These are phyloP conservation scores for Talaromyces sp. DNA, from an alignment of 2,329 filamentous ascomycete species.

Conservation along the genomic window DNA sequence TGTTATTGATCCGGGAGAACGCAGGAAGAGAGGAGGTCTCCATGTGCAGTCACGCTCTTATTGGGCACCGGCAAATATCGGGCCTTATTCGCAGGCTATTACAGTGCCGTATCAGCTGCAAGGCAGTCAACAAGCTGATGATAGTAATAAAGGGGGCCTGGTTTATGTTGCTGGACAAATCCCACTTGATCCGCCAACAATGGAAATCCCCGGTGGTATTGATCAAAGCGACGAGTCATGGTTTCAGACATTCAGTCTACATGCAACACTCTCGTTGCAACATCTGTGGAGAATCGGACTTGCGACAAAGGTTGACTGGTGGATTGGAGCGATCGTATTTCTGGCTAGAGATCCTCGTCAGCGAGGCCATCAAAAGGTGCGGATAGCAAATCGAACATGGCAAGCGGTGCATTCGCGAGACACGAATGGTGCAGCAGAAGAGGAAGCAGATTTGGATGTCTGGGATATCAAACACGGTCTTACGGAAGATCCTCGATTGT, in stretches of 20 bases:
- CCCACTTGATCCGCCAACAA: constrained; percentile 73
- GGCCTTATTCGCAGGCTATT: constrained; percentile 90
- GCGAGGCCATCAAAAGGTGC: constrained; percentile 31
- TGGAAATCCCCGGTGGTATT: constrained; percentile 47
- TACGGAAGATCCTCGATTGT: constrained; percentile 43
- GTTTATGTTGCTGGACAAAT: constrained; percentile 86
- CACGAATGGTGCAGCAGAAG: constrained; percentile 39
- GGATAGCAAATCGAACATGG: constrained; percentile 44
- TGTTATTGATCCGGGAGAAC: constrained; percentile 37
- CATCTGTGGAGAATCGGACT: constrained; percentile 80
- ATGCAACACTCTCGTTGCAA: constrained; percentile 71
- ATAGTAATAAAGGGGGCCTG: constrained; percentile 24
- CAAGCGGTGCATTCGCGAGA: constrained; percentile 29
- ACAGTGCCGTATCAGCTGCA: constrained; percentile 43
- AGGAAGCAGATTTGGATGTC: constrained; percentile 43
- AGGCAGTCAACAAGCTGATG: neutral
- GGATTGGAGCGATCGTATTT: constrained; percentile 71
- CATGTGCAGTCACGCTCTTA: constrained; percentile 93
- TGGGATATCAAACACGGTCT: constrained; percentile 54
- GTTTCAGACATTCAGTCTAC: constrained; percentile 46
- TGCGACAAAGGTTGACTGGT: constrained; percentile 67
- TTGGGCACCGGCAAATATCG: constrained; percentile 97
- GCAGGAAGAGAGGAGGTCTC: constrained; percentile 48
- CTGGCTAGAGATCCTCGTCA: constrained; percentile 46
- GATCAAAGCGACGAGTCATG: constrained; percentile 19